Base-by-base conservation (phyloP, 2,329 filamentous ascomycete genomes). In the Talaromyces islandicus region DNA sequence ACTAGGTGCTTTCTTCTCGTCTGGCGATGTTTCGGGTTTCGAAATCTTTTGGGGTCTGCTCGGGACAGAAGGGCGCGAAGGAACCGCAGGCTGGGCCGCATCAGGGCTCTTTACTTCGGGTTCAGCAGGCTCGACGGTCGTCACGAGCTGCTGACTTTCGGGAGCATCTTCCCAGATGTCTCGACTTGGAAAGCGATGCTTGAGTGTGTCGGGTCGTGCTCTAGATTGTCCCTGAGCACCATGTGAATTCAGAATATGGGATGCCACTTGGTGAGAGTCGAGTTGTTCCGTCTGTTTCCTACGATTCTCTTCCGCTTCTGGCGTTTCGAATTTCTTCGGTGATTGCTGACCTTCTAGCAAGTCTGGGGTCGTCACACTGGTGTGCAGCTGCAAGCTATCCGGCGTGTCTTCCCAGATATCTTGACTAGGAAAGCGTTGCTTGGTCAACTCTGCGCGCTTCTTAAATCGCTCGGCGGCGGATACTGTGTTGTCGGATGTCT, bases 341-440 rank as follows among this genome's bases (percentile, higher is more conserved):
- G 77, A 65, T 71, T 75, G 70, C 46, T 75, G 70, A 14, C 21
- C 21, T 70, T 77, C 81, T 0, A 81, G 78, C 32, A 83, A 70
- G 68, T 92, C 89, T 1, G 92, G 92, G 0, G 91, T 94, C 2
- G 88, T 90, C 7, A 97, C 93, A 62, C 90, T 92, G 3, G 92
- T 87, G 35, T 83, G 78, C 54, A 85, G 86, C 69, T 94, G 87
- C 57, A 91, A 81, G 75, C 92, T 96, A 70, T 87, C 89, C 4
- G 95, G 94, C 0, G 91, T 88, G 73, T 99, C 95, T 77, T 99
- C 94, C 94, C 94, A 99, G 46, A 97, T 85, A 72, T 99, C 94
- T 72, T 92, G 89, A 73, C 92, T 97, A 1, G 94, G 94, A 75
- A 99, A 99, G 63, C 88, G 88, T 64, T 85, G 84, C 62, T 82